These are phyloP conservation scores for Alloascoidea africana DNA, from an alignment of 805 yeast species.

Conservation along the genomic window DNA sequence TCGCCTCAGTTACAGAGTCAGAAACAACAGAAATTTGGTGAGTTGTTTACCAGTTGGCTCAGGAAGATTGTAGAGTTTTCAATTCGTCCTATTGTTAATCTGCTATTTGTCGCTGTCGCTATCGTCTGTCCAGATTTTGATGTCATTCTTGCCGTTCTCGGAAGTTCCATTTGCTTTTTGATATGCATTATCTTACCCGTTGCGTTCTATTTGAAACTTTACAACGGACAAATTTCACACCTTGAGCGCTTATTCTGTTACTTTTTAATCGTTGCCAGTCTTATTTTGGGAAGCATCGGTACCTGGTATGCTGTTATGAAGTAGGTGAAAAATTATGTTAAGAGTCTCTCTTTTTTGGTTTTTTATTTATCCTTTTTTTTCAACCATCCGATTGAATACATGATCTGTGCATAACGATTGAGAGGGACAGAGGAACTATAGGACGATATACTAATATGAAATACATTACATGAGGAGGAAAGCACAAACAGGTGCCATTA, in stretches of 20 bases:
- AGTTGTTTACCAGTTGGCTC: conserved; percentile 4
- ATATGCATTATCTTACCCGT: conserved; percentile 73
- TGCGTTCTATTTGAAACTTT: conserved; percentile 48
- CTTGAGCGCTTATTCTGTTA: conserved; percentile 25
- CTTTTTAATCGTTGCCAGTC: conserved; percentile 28
- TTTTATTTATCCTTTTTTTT: no score
- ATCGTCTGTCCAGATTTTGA: conserved; percentile 68
- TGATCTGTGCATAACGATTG: no score
- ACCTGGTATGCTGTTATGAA: conserved; percentile 42
- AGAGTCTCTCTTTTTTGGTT: no score
- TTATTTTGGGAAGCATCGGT: conserved; percentile 38
- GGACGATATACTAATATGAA: no score
- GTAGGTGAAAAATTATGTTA: no score
- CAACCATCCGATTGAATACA: no score
- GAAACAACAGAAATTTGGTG: conserved; percentile 4
- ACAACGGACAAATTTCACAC: conserved; percentile 25
- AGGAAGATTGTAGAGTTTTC: conserved; percentile 5
- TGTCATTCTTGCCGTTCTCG: conserved; percentile 64
- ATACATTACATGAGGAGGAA: no score
- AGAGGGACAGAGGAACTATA: no score
- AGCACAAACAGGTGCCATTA: no score
- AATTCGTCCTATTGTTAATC: conserved; percentile 34
- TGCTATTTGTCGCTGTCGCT: conserved; percentile 40
- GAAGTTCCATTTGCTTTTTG: conserved; percentile 65
- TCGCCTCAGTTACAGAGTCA: conserved; percentile 3